phyloP scores from a whole-genome alignment of 1,284 basidiomycete species.

The Leccinum cinnamomeum region DNA sequence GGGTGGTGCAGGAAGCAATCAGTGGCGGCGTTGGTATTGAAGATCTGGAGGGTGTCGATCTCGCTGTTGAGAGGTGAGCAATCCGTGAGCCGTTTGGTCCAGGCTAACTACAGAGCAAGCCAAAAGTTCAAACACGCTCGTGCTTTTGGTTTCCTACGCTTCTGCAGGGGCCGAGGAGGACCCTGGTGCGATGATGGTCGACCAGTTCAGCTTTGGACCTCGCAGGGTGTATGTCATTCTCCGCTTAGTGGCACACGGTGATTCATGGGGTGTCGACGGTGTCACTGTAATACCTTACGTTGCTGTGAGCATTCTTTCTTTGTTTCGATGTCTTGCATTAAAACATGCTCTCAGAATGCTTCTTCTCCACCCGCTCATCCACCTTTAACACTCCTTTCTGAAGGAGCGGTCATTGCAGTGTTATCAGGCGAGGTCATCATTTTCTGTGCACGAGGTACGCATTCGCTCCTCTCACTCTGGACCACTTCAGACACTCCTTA shows the following conservation, averaged over 20 bases:
- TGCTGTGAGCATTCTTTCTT: slow-evolving; percentile 50
- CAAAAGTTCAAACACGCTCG: slow-evolving; percentile 52
- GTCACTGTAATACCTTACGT: slow-evolving; percentile 70
- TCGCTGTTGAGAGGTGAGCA: slow-evolving; percentile 60
- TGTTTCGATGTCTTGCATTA: not conserved
- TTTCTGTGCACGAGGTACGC: slow-evolving; percentile 61
- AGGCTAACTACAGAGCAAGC: slow-evolving; percentile 1
- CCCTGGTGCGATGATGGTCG: slow-evolving; percentile 40
- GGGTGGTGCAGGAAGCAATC: slow-evolving; percentile 46
- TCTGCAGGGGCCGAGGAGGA: slow-evolving; percentile 47
- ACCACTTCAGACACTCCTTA: slow-evolving; percentile 59
- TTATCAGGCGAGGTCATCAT: slow-evolving; percentile 80
- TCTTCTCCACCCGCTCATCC: slow-evolving; percentile 70
- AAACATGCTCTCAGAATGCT: slow-evolving; percentile 50
- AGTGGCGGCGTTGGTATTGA: slow-evolving; percentile 42
- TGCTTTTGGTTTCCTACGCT: slow-evolving; percentile 68
- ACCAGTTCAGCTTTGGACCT: slow-evolving; percentile 42
- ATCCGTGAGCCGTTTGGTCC: slow-evolving; percentile 2
- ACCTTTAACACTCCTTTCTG: slow-evolving; percentile 57
- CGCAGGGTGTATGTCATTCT: slow-evolving; percentile 66
- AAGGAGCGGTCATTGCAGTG: slow-evolving; percentile 57
- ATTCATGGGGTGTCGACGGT: slow-evolving; percentile 32
- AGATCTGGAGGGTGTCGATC: slow-evolving; percentile 69
- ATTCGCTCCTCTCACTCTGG: not conserved
- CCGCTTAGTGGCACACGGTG: slow-evolving; percentile 38